Evolutionary conservation across 352 stramenopile species (phyloP).

Genomic region (Phytophthora megakarya): DNA sequence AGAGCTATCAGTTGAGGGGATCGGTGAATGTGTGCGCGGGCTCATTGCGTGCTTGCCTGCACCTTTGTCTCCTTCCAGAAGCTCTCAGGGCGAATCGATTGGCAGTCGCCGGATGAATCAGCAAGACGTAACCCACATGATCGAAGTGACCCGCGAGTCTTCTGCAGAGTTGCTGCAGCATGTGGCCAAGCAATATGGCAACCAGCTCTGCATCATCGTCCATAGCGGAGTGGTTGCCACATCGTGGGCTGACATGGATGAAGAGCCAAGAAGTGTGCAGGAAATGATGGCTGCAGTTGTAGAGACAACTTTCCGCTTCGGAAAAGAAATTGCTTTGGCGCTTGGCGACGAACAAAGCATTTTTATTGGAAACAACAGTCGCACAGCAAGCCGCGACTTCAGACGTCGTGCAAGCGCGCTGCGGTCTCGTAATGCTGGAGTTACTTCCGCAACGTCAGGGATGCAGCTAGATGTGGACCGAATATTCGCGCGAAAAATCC

Average conservation of each 20-base stretch:
- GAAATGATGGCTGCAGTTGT: constrained; percentile 67
- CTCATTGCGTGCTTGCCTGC: constrained; percentile 74
- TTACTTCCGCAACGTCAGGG: constrained; percentile 32
- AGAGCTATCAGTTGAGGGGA: constrained; percentile 64
- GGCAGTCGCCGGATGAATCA: constrained; percentile 34
- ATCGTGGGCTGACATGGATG: constrained; percentile 60
- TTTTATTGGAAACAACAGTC: constrained; percentile 50
- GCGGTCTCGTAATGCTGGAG: constrained; percentile 55
- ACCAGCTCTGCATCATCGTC: constrained; percentile 54
- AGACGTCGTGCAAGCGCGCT: constrained; percentile 59
- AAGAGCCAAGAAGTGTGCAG: constrained; percentile 73
- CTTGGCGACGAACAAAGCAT: constrained; percentile 65
- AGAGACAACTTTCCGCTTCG: constrained; percentile 57
- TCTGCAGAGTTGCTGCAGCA: constrained; percentile 63
- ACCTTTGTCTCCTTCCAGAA: constrained; percentile 27
- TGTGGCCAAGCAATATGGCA: constrained; percentile 64
- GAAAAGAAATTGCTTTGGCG: constrained; percentile 65
- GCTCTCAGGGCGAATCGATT: constrained; percentile 11
- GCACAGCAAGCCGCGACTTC: constrained; percentile 64
- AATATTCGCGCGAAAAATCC: constrained; percentile 82
- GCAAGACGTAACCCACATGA: constrained; percentile 74
- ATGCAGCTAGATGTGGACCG: constrained; percentile 83
- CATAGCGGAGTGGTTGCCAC: constrained; percentile 47
- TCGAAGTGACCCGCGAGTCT: constrained; percentile 72
- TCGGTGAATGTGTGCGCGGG: constrained; percentile 69